phyloP scores from a whole-genome alignment of 2,329 filamentous ascomycete genomes.

The Amauroascus verrucosus region DNA sequence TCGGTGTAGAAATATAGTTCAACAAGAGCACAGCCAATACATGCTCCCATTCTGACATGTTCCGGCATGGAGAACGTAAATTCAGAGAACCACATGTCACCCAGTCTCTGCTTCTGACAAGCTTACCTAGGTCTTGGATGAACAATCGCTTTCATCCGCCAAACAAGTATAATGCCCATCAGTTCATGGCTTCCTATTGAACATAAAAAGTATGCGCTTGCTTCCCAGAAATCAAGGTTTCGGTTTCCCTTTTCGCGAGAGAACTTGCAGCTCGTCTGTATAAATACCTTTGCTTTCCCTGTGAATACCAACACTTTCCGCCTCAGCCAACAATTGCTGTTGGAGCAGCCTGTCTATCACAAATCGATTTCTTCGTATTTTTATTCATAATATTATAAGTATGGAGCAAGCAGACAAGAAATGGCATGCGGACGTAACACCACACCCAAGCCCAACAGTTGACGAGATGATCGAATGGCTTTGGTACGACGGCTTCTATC shows the following conservation, averaged over 20 bases:
- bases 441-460: conserved; percentile 1
- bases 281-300: not conserved
- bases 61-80: no score
- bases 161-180: not conserved
- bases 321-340: no score
- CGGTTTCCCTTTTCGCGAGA: not conserved
- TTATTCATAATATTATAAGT: not conserved
- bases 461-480: conserved; percentile 17
- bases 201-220: not conserved
- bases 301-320: not conserved
- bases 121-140: no score
- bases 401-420: not conserved
- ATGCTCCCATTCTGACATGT: no score
- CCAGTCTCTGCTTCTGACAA: no score
- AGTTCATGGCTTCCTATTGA: not conserved
- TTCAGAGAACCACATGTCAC: no score
- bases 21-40: no score
- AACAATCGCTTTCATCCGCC: no score
- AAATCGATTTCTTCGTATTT: not conserved
- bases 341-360: not conserved
- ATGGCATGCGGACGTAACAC: not conserved
- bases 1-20: no score
- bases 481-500: conserved; percentile 14
- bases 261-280: not conserved
- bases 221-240: not conserved